Percentiles rank a stretch among this genome's conserved stretches.
These are phyloP conservation scores for Gracilaria caudata DNA, from an alignment of 23 red algal species.

Conservation along the genomic window DNA sequence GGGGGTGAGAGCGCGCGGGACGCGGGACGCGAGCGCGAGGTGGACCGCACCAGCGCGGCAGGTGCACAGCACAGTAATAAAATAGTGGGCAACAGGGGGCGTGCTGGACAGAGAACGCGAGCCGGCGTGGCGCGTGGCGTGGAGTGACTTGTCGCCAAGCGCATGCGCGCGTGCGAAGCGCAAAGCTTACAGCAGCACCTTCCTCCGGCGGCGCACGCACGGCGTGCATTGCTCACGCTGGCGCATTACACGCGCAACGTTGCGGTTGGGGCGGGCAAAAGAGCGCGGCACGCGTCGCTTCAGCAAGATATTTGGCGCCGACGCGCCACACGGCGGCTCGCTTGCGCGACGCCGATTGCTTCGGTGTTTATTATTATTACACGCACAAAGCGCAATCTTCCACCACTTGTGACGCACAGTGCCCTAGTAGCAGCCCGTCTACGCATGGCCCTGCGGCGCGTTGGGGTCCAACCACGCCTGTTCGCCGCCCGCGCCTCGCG, in stretches of 20 bases:
- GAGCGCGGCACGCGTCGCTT: not conserved
- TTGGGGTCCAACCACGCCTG: constrained; percentile 1
- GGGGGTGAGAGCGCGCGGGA: not conserved
- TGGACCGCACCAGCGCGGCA: not conserved
- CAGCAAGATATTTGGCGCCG: too few species aligned
- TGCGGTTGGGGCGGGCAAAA: too few species aligned
- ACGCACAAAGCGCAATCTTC: not conserved
- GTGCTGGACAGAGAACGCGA: not conserved
- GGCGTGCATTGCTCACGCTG: not conserved
- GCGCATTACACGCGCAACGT: too few species aligned
- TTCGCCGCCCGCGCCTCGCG: not conserved
- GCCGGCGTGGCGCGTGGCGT: not conserved
- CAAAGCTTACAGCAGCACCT: not conserved
- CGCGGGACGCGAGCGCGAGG: not conserved
- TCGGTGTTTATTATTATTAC: not conserved
- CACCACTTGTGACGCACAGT: not conserved
- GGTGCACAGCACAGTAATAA: not conserved
- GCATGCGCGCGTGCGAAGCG: too few species aligned
- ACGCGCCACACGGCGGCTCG: too few species aligned
- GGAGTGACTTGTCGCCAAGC: not conserved
- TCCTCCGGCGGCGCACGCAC: not conserved
- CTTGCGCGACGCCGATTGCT: not conserved
- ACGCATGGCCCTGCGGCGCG: not conserved
- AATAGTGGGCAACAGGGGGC: too few species aligned
- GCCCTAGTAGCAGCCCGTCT: not conserved